Evolutionary conservation across 306 rosid species (phyloP).

Genomic region (Potentilla sterilis): DNA sequence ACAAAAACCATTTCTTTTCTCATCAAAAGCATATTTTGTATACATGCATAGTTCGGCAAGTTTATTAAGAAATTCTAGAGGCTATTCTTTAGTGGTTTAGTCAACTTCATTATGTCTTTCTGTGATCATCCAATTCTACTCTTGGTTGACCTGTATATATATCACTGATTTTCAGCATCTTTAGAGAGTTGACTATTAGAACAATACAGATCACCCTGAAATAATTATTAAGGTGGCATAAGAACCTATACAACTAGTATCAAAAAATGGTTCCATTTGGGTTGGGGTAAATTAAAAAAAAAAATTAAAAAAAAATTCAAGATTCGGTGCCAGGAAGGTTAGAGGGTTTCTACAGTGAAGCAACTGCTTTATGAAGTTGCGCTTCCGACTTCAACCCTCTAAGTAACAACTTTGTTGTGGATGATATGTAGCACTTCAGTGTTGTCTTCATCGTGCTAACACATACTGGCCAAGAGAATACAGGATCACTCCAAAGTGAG

Average conservation of each 20-base stretch:
- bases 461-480: neutral
- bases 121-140: neutral
- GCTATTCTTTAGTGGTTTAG: neutral
- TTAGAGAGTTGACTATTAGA: neutral
- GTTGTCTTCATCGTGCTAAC: neutral
- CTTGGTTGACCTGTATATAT: no score
- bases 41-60: neutral
- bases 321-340: neutral
- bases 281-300: neutral
- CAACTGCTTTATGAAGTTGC: neutral
- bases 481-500: neutral
- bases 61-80: neutral
- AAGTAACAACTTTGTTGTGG: neutral
- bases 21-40: neutral
- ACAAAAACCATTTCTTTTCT: no score
- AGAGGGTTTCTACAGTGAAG: neutral
- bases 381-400: neutral
- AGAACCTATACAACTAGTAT: neutral
- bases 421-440: neutral
- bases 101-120: neutral
- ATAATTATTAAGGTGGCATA: no score
- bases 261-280: neutral
- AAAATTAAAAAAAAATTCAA: no score
- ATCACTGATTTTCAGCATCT: no score
- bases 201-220: no score